These are phyloP conservation scores for Kalaharituber pfeilii DNA, from an alignment of 2,329 filamentous ascomycete genomes.

Conservation along the genomic window DNA sequence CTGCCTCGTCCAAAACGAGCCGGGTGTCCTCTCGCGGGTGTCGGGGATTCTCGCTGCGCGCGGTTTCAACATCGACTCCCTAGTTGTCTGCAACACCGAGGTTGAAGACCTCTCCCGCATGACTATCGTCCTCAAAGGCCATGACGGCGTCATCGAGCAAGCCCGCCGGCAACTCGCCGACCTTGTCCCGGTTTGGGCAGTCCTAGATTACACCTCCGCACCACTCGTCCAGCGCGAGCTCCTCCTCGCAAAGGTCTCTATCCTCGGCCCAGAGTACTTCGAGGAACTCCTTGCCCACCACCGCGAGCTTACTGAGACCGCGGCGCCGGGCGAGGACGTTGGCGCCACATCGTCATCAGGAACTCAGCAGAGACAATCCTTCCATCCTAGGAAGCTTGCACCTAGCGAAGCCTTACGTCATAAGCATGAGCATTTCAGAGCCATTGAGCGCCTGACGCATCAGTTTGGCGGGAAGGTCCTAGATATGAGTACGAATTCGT, in stretches of 20 bases:
- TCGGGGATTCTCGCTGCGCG: slow-evolving; percentile 90
- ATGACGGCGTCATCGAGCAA: slow-evolving; percentile 95
- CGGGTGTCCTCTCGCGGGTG: slow-evolving; percentile 86
- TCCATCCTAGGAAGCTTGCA: slow-evolving; percentile 75
- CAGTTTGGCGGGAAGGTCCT: slow-evolving; percentile 96
- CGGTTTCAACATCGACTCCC: slow-evolving; percentile 96
- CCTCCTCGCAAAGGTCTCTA: slow-evolving; percentile 88
- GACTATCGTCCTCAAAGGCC: slow-evolving; percentile 93
- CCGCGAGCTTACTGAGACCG: slow-evolving; percentile 56
- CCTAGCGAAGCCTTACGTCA: slow-evolving; percentile 78
- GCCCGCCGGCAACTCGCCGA: slow-evolving; percentile 90
- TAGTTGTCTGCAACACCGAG: slow-evolving; percentile 96
- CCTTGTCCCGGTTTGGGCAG: slow-evolving; percentile 93
- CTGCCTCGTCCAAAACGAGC: slow-evolving; percentile 97
- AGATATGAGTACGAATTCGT: slow-evolving; percentile 96
- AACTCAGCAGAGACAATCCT: slow-evolving; percentile 41
- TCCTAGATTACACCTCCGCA: slow-evolving; percentile 84
- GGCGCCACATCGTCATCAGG: slow-evolving; percentile 26
- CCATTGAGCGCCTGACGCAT: slow-evolving; percentile 89
- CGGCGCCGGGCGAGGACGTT: slow-evolving; percentile 24
- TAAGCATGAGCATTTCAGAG: slow-evolving; percentile 94
- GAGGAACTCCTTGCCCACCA: slow-evolving; percentile 93
- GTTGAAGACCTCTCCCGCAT: slow-evolving; percentile 93
- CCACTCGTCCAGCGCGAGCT: slow-evolving; percentile 92
- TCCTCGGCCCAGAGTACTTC: slow-evolving; percentile 92